A percentile compares a stretch with the other conserved stretches of the same genome.
These are phyloP conservation scores for Fusarium solani-melongenae DNA, from an alignment of 2,329 filamentous ascomycete genomes.

Conservation along the genomic window DNA sequence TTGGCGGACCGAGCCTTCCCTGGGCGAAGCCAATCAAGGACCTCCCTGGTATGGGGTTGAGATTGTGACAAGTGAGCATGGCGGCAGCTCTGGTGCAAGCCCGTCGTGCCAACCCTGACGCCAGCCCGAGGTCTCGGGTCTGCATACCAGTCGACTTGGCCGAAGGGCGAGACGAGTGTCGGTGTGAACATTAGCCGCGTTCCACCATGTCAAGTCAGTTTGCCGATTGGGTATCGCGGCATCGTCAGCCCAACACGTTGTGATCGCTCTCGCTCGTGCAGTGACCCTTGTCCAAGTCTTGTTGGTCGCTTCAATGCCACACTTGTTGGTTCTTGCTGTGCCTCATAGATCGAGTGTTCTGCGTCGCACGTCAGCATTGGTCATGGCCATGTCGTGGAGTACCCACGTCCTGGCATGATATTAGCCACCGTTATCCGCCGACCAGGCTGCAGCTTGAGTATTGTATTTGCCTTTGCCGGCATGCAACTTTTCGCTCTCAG, in stretches of 20 bases:
- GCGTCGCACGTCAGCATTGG: constrained; percentile 1
- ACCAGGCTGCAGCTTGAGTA: neutral
- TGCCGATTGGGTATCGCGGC: constrained; percentile 7
- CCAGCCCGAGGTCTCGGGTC: constrained; percentile 36
- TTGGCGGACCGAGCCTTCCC: constrained; percentile 53
- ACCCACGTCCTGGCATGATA: neutral
- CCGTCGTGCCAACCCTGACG: constrained; percentile 29
- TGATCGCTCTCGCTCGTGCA: neutral
- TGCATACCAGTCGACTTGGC: constrained; percentile 12
- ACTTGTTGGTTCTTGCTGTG: constrained; percentile 4
- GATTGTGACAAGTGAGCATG: constrained; percentile 34
- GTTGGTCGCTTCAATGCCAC: neutral
- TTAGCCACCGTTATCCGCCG: neutral
- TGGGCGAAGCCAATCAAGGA: constrained; percentile 41
- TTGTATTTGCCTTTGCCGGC: neutral
- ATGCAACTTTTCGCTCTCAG: neutral
- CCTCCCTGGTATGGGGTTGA: constrained; percentile 16
- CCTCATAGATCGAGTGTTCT: neutral
- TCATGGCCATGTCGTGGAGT: neutral
- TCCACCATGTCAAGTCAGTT: constrained; percentile 14
- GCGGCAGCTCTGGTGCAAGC: constrained; percentile 28
- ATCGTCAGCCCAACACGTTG: constrained; percentile 1
- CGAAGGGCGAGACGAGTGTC: constrained; percentile 20
- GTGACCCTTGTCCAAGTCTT: constrained; percentile 6
- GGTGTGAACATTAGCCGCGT: constrained; percentile 28